Percentiles rank a stretch among this genome's conserved stretches.
Evolutionary conservation across 768 basidiomycete genomes (phyloP).

Genomic region (Kwoniella newhampshirensis): DNA sequence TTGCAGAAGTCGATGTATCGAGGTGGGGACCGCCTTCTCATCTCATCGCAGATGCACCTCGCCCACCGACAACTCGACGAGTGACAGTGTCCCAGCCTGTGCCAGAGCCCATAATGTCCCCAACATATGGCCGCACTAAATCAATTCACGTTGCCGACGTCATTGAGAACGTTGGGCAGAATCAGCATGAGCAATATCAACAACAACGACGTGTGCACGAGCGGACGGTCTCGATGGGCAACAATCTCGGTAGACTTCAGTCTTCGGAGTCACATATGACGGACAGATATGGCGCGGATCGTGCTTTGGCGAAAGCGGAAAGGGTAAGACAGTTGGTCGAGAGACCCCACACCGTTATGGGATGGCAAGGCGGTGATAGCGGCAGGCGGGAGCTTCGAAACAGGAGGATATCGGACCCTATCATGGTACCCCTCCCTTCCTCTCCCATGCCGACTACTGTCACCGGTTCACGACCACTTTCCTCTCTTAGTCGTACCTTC

Average conservation of each 20-base stretch:
- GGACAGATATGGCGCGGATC: slow-evolving; percentile 13
- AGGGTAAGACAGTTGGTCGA: slow-evolving; percentile 10
- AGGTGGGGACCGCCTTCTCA: slow-evolving; percentile 40
- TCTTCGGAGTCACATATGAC: no score
- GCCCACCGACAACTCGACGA: neutral
- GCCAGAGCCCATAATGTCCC: slow-evolving; percentile 5
- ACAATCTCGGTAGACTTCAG: neutral
- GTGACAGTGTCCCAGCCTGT: slow-evolving; percentile 5
- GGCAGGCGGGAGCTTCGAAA: neutral
- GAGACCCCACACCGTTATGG: slow-evolving; percentile 9
- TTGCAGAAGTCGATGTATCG: slow-evolving; percentile 30
- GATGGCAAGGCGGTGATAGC: neutral
- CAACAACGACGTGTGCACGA: neutral
- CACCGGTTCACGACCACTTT: slow-evolving; percentile 2
- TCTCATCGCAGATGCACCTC: slow-evolving; percentile 15
- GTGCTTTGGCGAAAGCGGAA: slow-evolving; percentile 11
- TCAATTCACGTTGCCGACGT: slow-evolving; percentile 14
- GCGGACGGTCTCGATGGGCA: neutral
- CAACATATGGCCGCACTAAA: slow-evolving; percentile 2
- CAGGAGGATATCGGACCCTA: slow-evolving; percentile 17
- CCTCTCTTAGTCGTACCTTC: slow-evolving; percentile 1
- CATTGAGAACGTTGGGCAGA: neutral
- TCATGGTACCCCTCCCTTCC: slow-evolving; percentile 36
- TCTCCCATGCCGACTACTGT: slow-evolving; percentile 21
- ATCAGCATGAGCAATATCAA: no score